Conservation (phyloP, 805 yeast species). For the Candida michaelii region DNA sequence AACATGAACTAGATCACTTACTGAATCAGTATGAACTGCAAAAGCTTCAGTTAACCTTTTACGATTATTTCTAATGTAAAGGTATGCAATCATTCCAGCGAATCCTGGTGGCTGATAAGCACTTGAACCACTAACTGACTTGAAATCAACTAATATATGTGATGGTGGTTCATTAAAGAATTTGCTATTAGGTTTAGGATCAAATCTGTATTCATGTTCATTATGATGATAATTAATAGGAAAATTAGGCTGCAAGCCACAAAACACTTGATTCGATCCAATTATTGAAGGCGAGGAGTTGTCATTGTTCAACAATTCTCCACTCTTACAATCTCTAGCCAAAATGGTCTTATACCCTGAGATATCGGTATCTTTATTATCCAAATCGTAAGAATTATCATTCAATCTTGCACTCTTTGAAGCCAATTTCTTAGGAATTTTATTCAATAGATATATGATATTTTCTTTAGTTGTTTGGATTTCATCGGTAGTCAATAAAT, state of each 20-base stretch:
- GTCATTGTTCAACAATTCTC: slow-evolving; percentile 48
- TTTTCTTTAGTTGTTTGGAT: slow-evolving; percentile 46
- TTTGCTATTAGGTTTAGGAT: slow-evolving; percentile 47
- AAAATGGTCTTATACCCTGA: slow-evolving; percentile 68
- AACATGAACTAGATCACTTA: slow-evolving; percentile 53
- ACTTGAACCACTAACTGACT: slow-evolving; percentile 61
- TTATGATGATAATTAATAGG: slow-evolving; percentile 48
- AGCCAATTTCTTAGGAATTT: slow-evolving; percentile 59
- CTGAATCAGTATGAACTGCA: slow-evolving; percentile 61
- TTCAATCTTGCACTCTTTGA: slow-evolving; percentile 41
- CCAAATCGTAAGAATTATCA: slow-evolving; percentile 40
- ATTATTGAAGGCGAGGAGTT: slow-evolving; percentile 54
- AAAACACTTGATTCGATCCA: slow-evolving; percentile 65
- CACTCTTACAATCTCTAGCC: slow-evolving; percentile 61
- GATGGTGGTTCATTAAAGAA: slow-evolving; percentile 54
- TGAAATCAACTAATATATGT: slow-evolving; percentile 75
- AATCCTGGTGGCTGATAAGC: slow-evolving; percentile 63
- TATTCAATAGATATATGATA: slow-evolving; percentile 53
- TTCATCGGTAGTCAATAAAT: slow-evolving; percentile 57
- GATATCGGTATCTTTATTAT: slow-evolving; percentile 45
- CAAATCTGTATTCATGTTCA: slow-evolving; percentile 30
- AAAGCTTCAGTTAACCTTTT: slow-evolving; percentile 77
- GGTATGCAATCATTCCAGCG: slow-evolving; percentile 68
- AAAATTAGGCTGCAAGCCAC: slow-evolving; percentile 71
- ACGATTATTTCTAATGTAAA: slow-evolving; percentile 65